Conservation (phyloP, 345 rosid species). For the Citrus reticulata region DNA sequence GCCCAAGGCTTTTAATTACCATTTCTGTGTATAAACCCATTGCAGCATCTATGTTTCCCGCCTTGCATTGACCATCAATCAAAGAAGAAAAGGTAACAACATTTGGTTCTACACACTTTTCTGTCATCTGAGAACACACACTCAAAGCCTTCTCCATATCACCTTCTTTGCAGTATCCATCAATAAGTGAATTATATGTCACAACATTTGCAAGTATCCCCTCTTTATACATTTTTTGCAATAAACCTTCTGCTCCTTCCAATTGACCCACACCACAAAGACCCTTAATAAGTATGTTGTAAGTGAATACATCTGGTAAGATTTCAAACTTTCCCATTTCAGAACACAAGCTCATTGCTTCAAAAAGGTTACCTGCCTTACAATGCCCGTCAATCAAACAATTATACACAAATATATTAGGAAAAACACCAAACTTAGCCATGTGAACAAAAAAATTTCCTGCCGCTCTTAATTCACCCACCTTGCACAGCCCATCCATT, state of each 20-base stretch:
- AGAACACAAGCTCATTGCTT: conserved; percentile 37
- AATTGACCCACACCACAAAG: conserved; percentile 31
- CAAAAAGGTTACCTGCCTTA: conserved; percentile 34
- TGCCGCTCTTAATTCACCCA: conserved; percentile 37
- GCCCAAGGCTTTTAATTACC: conserved; percentile 49
- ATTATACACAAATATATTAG: conserved; percentile 56
- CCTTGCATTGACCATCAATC: conserved; percentile 61
- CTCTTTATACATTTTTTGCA: conserved; percentile 45
- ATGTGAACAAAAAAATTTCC: conserved; percentile 46
- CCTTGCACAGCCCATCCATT: conserved; percentile 57
- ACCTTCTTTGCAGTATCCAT: conserved; percentile 52
- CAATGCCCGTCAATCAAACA: conserved; percentile 54
- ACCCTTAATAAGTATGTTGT: conserved; percentile 55
- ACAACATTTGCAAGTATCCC: conserved; percentile 46
- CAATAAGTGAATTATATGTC: conserved; percentile 54
- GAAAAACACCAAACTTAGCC: conserved; percentile 53
- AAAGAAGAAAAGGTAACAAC: conserved; percentile 53
- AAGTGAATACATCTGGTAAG: conserved; percentile 55
- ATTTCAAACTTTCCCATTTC: conserved; percentile 50
- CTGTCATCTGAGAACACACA: conserved; percentile 54
- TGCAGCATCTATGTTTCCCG: conserved; percentile 53
- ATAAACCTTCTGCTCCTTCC: conserved; percentile 39
- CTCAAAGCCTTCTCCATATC: conserved; percentile 54
- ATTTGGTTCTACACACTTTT: conserved; percentile 47
- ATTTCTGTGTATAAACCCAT: conserved; percentile 55